Evolutionary conservation across 805 yeast genomes (phyloP).

Genomic region (Candida palmyrensis): DNA sequence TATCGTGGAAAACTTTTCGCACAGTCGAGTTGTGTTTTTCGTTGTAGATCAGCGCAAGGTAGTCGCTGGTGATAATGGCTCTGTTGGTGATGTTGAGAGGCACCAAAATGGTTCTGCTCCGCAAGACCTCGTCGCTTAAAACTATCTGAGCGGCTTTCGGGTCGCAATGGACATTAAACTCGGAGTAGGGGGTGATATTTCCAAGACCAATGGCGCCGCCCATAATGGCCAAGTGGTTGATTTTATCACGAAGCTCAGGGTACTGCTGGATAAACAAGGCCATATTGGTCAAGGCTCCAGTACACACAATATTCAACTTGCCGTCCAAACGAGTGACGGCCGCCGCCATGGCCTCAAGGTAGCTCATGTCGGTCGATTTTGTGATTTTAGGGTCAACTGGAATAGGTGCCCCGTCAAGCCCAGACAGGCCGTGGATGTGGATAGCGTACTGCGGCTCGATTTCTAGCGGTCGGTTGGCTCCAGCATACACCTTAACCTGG

Average conservation of each 20-base stretch:
- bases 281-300: constrained; percentile 75
- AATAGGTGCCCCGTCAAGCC: constrained; percentile 69
- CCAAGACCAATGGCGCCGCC: constrained; percentile 63
- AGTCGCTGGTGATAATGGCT: constrained; percentile 41
- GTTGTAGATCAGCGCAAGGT: constrained; percentile 22
- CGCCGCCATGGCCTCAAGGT: constrained; percentile 31
- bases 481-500: constrained; percentile 63
- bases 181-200: constrained; percentile 52
- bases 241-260: constrained; percentile 48
- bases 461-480: constrained; percentile 54
- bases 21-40: constrained; percentile 36
- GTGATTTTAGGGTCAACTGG: constrained; percentile 44
- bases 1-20: constrained; percentile 28
- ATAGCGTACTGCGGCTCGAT: constrained; percentile 50
- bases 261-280: constrained; percentile 48
- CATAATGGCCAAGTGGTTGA: constrained; percentile 63
- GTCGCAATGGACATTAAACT: constrained; percentile 73
- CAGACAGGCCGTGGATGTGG: constrained; percentile 68
- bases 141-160: constrained; percentile 68
- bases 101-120: constrained; percentile 47
- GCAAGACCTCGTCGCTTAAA: constrained; percentile 41
- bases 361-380: constrained; percentile 16
- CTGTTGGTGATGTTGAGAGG: constrained; percentile 72
- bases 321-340: constrained; percentile 43
- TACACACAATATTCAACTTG: constrained; percentile 58